phyloP scores from a whole-genome alignment of 805 yeast species.

The Gaillardinia entomophila region DNA sequence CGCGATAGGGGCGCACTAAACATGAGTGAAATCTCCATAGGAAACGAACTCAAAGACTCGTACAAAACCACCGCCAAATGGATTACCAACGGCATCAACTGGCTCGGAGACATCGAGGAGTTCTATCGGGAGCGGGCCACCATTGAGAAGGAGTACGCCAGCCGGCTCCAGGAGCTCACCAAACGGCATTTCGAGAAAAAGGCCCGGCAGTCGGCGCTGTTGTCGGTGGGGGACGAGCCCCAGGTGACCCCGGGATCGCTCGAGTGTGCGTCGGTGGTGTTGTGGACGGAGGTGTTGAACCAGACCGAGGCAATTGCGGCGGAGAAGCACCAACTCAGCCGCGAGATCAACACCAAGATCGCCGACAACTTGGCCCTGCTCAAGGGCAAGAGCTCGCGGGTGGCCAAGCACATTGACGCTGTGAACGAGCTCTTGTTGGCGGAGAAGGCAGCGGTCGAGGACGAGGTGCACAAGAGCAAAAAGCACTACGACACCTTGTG shows the following conservation, averaged over 20 bases:
- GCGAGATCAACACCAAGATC: slow-evolving; percentile 54
- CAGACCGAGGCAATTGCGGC: slow-evolving; percentile 77
- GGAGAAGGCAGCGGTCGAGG: slow-evolving; percentile 44
- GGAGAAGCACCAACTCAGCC: slow-evolving; percentile 55
- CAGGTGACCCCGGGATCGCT: slow-evolving; percentile 90
- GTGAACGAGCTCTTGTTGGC: slow-evolving; percentile 55
- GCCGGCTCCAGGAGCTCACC: slow-evolving; percentile 57
- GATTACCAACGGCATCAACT: slow-evolving; percentile 66
- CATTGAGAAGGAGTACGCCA: slow-evolving; percentile 79
- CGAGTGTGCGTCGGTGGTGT: slow-evolving; percentile 78
- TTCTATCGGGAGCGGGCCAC: slow-evolving; percentile 80
- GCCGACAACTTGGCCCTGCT: slow-evolving; percentile 56
- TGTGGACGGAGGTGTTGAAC: slow-evolving; percentile 84
- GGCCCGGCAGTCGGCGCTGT: slow-evolving; percentile 55
- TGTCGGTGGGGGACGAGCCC: slow-evolving; percentile 91
- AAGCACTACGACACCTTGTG: slow-evolving; percentile 78
- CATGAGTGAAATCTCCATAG: slow-evolving; percentile 34
- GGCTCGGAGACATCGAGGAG: slow-evolving; percentile 72
- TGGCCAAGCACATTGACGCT: slow-evolving; percentile 50
- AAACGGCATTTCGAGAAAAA: slow-evolving; percentile 71
- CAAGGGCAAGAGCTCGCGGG: slow-evolving; percentile 45
- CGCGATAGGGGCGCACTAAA: no score
- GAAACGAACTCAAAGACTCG: slow-evolving; percentile 75
- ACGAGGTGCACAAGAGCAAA: slow-evolving; percentile 60
- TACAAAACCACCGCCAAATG: slow-evolving; percentile 74